phyloP scores from a whole-genome alignment of 139 green algal genomes.

The Trebouxia sp. region DNA sequence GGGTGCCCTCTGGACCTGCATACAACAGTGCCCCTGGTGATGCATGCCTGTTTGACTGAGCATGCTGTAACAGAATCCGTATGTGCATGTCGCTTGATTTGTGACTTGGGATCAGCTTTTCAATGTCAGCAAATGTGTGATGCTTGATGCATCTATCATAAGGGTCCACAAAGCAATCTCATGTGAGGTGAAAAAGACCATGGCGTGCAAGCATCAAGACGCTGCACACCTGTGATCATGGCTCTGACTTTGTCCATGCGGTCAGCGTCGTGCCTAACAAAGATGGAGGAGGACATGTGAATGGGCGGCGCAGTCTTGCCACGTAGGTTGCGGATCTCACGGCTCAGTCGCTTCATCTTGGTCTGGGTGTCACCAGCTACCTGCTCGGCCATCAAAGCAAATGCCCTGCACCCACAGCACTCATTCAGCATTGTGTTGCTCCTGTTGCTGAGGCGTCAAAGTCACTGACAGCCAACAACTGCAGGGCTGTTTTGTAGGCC shows the following conservation, averaged over 20 bases:
- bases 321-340: conserved; percentile 65
- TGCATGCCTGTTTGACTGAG: too few species aligned
- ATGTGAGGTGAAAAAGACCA: too few species aligned
- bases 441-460: conserved; percentile 57
- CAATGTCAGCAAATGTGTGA: too few species aligned
- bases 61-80: too few species aligned
- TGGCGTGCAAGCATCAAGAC: too few species aligned
- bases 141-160: too few species aligned
- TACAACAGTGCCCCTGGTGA: not conserved
- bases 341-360: conserved; percentile 66
- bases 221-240: conserved; percentile 49
- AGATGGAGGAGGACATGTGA: conserved; percentile 58
- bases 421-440: too few species aligned
- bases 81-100: too few species aligned
- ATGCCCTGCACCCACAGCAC: conserved; percentile 41
- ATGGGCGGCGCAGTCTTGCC: conserved; percentile 56
- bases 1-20: conserved; percentile 67
- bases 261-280: conserved; percentile 64
- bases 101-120: too few species aligned
- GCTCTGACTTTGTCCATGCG: conserved; percentile 71
- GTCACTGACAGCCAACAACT: conserved; percentile 44
- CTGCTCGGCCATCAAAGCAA: conserved; percentile 49
- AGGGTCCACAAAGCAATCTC: too few species aligned
- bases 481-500: conserved; percentile 51
- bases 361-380: conserved; percentile 35